Base-by-base conservation (phyloP, 2,329 filamentous ascomycete genomes). In the Teratosphaeria pseudoeucalypti region DNA sequence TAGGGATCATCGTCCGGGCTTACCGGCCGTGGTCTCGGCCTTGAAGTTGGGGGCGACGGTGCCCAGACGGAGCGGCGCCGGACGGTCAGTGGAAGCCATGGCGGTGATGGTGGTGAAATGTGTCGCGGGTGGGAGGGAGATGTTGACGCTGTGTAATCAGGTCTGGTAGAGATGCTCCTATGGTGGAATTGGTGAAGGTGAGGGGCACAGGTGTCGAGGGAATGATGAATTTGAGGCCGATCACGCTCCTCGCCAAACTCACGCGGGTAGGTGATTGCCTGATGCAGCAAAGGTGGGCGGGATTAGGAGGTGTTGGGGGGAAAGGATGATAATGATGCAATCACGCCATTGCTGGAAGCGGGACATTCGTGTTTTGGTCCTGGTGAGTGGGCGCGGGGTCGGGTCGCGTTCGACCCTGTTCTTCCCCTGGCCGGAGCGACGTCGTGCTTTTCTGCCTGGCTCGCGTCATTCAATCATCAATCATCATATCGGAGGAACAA, bases 11-110 rank as follows among this genome's bases (percentile, higher is more conserved):
- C 85, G 63, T 16, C 0, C 19, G 23, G 23, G 43, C 43, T 49
- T 49, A 49, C 43, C 43, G 43, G 78, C 72, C 64, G 85, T 88
- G 67, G 85, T 87, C 69, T 86, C 81, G 62, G 85, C 84, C 67
- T 85, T 75, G 79, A 88, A 88, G 78, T 88, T 83, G 67, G 85
- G 85, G 69, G 85, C 85, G 70, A 77, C 79, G 74, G 79, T 85
- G 72, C 85, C 85, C 68, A 87, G 81, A 70, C 85, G 84, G 73
- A 87, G 81, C 69, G 77, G 75, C 32, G 47, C 55, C 11, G 58
- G 58, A 54, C 56, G 58, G 10, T 58, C 58, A 6, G 37, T 47
- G n/a, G 60, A 61, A 37, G 43, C 55, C 57, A 59, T 61, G 26
- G 26, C 58, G n/a, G 23, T 26, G 14, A 9, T 54, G n/a, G 34